Percentiles rank a stretch among this genome's conserved stretches.
phyloP scores from a whole-genome alignment of 1,139 yeast genomes.

The Kodamaea ohmeri region DNA sequence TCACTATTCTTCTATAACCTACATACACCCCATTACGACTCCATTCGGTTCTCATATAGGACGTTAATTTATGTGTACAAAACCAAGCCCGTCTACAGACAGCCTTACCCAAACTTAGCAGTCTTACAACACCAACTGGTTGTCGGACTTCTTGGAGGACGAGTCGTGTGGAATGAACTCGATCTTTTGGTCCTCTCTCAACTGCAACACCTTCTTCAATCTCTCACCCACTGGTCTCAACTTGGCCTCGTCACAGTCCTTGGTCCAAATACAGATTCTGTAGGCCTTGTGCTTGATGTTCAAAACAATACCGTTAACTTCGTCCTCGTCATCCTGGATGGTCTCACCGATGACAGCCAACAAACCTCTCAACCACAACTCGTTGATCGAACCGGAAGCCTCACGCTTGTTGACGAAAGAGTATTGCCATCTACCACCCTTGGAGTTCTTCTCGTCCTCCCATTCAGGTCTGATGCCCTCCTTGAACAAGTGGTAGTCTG shows the following conservation, averaged over 20 bases:
- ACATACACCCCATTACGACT: neutral
- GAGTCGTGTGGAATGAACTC: constrained; percentile 73
- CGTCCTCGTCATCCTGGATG: constrained; percentile 82
- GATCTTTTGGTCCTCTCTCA: constrained; percentile 64
- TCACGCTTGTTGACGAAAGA: constrained; percentile 71
- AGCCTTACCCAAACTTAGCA: neutral
- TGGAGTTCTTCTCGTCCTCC: constrained; percentile 87
- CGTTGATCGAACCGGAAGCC: constrained; percentile 65
- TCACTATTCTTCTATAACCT: neutral
- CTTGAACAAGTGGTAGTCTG: constrained; percentile 95
- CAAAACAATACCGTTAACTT: constrained; percentile 93
- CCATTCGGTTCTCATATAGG: constrained; percentile 6
- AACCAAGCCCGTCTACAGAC: constrained; percentile 1
- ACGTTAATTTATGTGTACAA: constrained; percentile 21
- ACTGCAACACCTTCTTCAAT: constrained; percentile 76
- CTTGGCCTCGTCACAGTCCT: constrained; percentile 65
- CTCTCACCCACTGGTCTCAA: constrained; percentile 74
- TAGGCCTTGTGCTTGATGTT: constrained; percentile 80
- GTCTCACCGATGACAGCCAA: constrained; percentile 95
- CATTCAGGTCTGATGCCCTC: constrained; percentile 96
- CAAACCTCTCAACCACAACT: constrained; percentile 89
- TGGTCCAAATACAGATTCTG: constrained; percentile 93
- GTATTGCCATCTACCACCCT: constrained; percentile 90
- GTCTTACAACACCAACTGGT: constrained; percentile 40
- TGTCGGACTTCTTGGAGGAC: constrained; percentile 42